Evolutionary conservation across 139 green algal species (phyloP), one percentile per base, ranked within the genome.

Genomic region (Picochlorum costavermella): DNA sequence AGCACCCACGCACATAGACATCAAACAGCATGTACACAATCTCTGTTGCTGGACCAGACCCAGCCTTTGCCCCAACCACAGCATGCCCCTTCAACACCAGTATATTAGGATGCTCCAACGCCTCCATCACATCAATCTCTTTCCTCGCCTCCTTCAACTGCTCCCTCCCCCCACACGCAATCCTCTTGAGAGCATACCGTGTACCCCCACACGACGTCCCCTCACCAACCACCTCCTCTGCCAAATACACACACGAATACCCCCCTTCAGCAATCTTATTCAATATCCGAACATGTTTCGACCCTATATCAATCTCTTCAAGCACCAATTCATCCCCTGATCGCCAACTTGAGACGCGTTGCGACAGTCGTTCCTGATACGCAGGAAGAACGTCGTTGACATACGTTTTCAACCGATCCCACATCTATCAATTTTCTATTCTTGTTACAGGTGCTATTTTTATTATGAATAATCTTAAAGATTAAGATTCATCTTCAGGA

Each of bases 191-290:
- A 14, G 71, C 80, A 63, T 63, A 83, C 46, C 17, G 16, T n/a
- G 45, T 55, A 12, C 11, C 13, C 3, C 30, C 17, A 30, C 13
- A 26, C 40, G 29, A 26, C 20, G 12, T 46, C 23, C 17, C n/a
- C 14, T 61, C 28, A 30, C 12, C 25, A 59, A 66, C 13, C 13
- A 20, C 33, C 65, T 79, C 69, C 45, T 69, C 61, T 4, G 81
- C 86, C 3, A 93, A 65, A 33, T 84, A 86, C 1, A 94, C 86
- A 45, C 91, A 87, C 4, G 79, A 81, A 36, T 91, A 94, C 5
- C 86, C 86, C 26, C 86, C 86, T 63, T 94, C 86, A 5, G 81
- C 86, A 12, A 94, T 77, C 83, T 68, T 8, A 55, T 53, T 49
- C 11, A 82, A 67, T n/a, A 67, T 64, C 4, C 77, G 55, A 29